A percentile compares a stretch with the other conserved stretches of the same genome.
phyloP scores from a whole-genome alignment of 768 basidiomycete genomes.

The Amyloporia xantha region DNA sequence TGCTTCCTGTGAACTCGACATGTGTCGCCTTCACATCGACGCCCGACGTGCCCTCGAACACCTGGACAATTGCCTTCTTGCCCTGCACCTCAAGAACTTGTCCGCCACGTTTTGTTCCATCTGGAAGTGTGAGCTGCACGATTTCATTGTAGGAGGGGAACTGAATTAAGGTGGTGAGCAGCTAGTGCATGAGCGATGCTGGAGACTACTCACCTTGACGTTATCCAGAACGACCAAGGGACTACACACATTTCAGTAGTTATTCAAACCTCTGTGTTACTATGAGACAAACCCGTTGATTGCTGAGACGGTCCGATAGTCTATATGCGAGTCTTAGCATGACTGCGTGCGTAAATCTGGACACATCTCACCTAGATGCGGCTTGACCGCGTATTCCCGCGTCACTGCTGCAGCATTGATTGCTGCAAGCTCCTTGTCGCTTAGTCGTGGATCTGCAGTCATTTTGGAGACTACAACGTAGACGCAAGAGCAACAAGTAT shows the following conservation, averaged over 20 bases:
- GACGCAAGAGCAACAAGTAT: not conserved
- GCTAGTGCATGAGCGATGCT: not conserved
- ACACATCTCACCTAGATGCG: constrained; percentile 65
- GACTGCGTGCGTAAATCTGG: constrained; percentile 4
- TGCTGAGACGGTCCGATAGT: constrained; percentile 97
- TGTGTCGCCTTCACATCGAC: constrained; percentile 97
- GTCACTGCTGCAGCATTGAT: constrained; percentile 89
- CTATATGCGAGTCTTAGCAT: constrained; percentile 32
- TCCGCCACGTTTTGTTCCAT: constrained; percentile 91
- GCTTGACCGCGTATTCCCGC: constrained; percentile 80
- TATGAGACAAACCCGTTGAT: constrained; percentile 83
- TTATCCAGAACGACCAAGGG: constrained; percentile 97
- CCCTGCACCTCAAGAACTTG: constrained; percentile 98
- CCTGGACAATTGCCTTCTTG: constrained; percentile 98
- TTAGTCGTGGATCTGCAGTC: constrained; percentile 51
- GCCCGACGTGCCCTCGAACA: constrained; percentile 97
- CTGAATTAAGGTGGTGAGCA: constrained; percentile 32
- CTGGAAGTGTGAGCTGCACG: constrained; percentile 89
- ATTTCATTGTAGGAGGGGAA: constrained; percentile 99
- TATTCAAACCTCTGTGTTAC: not conserved
- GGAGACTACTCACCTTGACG: constrained; percentile 89
- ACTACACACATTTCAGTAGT: constrained; percentile 34
- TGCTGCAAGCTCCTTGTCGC: constrained; percentile 65
- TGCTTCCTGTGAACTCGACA: constrained; percentile 95
- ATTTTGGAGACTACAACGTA: constrained; percentile 19